phyloP scores from a whole-genome alignment of 192 early-diverging fungal genomes.

The Oehlia diaphana region DNA sequence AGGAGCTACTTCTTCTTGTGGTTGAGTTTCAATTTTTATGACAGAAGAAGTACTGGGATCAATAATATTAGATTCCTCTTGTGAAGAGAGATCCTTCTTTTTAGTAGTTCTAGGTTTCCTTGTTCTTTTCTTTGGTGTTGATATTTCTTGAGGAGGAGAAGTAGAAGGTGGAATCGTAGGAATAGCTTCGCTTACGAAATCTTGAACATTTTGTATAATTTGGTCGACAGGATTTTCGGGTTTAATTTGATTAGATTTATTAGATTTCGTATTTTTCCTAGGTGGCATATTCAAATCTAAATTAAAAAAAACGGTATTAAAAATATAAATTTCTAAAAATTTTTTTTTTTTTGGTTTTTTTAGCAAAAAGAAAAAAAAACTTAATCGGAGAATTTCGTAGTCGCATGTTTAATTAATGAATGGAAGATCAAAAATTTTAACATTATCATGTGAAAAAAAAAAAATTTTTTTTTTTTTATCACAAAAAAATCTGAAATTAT shows the following conservation, averaged over 20 bases:
- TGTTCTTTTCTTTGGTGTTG: neutral
- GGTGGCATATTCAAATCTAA: neutral
- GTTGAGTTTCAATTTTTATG: neutral
- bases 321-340: neutral
- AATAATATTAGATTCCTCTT: neutral
- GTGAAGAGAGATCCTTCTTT: neutral
- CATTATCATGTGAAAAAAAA: neutral
- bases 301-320: neutral
- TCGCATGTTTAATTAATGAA: too few relatives aligned
- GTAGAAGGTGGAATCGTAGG: too few relatives aligned
- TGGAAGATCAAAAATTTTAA: neutral
- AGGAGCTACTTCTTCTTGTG: neutral
- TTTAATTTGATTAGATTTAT: neutral
- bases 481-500: too few relatives aligned
- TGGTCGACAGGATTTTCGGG: neutral
- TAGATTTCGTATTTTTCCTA: neutral
- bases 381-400: neutral
- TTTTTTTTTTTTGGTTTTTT: neutral
- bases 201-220: too few relatives aligned
- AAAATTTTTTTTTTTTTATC: too few relatives aligned
- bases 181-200: neutral
- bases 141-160: neutral
- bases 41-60: neutral
- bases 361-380: neutral
- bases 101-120: neutral